Evolutionary conservation across 163 green algal species (phyloP).

Genomic region (Scenedesmus sp.): DNA sequence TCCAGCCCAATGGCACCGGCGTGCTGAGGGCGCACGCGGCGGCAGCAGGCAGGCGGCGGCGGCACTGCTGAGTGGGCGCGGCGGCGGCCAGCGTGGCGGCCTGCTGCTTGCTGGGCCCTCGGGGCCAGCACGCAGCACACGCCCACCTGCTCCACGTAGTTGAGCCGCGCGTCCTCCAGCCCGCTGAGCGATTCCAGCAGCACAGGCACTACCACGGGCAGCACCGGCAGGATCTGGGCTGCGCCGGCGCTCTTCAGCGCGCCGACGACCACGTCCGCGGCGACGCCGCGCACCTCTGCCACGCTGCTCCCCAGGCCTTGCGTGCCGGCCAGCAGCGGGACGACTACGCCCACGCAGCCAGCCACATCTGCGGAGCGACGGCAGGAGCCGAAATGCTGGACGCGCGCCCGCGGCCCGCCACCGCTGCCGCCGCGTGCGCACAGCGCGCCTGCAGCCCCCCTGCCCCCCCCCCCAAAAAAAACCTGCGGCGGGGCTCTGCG

Average conservation of each 20-base stretch:
- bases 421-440: no score
- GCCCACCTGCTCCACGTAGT: conserved; percentile 94
- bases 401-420: neutral
- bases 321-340: conserved; percentile 85
- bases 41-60: neutral
- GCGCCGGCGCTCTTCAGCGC: conserved; percentile 61
- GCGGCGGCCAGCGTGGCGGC: no score
- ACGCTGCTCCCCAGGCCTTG: conserved; percentile 56
- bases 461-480: no score
- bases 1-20: conserved; percentile 16
- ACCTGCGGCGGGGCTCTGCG: conserved; percentile 39
- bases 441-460: no score
- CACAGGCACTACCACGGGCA: conserved; percentile 74
- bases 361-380: conserved; percentile 19
- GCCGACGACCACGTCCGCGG: conserved; percentile 71
- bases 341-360: conserved; percentile 38
- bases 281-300: conserved; percentile 54
- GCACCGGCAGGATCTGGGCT: conserved; percentile 58
- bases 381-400: neutral
- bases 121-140: conserved; percentile 61
- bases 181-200: conserved; percentile 88
- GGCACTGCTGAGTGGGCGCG: neutral
- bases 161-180: conserved; percentile 79
- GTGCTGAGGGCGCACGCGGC: no score
- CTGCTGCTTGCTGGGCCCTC: no score